Percentiles rank a stretch among this genome's conserved stretches.
phyloP scores from a whole-genome alignment of 2,329 filamentous ascomycete species.

The Eutypa lata region DNA sequence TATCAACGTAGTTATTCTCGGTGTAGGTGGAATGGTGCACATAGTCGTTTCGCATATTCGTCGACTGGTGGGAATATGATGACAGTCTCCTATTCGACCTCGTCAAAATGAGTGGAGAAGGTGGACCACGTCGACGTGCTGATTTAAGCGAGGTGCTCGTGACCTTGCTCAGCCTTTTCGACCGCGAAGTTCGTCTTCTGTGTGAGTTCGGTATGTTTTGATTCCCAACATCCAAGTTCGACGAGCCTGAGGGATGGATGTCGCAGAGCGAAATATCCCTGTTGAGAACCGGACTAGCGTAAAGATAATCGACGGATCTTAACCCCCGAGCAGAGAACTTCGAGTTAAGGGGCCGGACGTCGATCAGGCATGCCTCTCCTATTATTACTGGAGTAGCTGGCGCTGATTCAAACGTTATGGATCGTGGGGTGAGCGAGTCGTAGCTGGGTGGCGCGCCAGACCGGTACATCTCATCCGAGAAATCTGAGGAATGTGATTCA shows the following conservation, averaged over 20 bases:
- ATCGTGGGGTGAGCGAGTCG: constrained; percentile 14
- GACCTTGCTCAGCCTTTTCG: constrained; percentile 17
- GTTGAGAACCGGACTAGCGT: constrained; percentile 17
- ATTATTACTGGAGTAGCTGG: constrained; percentile 24
- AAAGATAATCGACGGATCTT: constrained; percentile 23
- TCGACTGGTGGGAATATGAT: constrained; percentile 16
- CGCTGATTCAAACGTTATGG: constrained; percentile 15
- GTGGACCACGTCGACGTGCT: constrained; percentile 18
- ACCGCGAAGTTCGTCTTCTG: constrained; percentile 11
- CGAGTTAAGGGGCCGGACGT: constrained; percentile 18
- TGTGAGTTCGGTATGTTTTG: background rate
- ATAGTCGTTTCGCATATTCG: constrained; percentile 21
- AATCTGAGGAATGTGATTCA: background rate
- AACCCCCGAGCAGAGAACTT: constrained; percentile 13
- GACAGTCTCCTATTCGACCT: constrained; percentile 6
- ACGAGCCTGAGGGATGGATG: constrained; percentile 6
- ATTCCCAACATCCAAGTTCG: background rate
- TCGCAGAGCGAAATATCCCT: constrained; percentile 23
- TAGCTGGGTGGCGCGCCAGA: background rate
- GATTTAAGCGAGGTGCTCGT: constrained; percentile 17
- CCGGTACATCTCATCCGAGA: background rate
- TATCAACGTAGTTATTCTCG: constrained; percentile 32
- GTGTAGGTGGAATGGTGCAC: constrained; percentile 16
- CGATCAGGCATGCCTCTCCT: constrained; percentile 23
- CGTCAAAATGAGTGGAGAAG: constrained; percentile 20